phyloP scores from a whole-genome alignment of 441 rosid species.

The Pelargonium cotyledonis region DNA sequence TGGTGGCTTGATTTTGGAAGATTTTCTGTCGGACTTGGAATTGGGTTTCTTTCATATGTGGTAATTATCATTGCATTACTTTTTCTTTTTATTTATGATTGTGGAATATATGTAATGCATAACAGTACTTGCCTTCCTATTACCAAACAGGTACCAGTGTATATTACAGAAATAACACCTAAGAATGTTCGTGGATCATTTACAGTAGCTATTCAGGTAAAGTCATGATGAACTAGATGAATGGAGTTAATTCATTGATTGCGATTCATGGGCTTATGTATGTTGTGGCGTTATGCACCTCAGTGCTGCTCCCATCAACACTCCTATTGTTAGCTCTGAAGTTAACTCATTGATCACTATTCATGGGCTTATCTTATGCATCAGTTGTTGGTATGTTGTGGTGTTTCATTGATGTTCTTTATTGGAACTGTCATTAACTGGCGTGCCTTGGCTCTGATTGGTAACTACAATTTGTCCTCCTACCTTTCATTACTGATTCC shows the following conservation, averaged over 20 bases:
- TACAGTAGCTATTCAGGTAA: slow-evolving; percentile 37
- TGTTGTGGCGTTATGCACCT: too few relatives aligned
- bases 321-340: too few relatives aligned
- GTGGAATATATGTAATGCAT: neutral
- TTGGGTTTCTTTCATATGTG: slow-evolving; percentile 22
- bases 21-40: slow-evolving; percentile 25
- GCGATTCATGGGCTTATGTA: neutral
- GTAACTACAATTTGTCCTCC: slow-evolving; percentile 20
- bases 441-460: slow-evolving; percentile 51
- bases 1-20: slow-evolving; percentile 33
- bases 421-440: slow-evolving; percentile 43
- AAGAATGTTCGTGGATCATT: slow-evolving; percentile 39
- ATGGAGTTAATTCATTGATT: neutral
- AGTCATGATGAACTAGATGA: neutral
- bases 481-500: neutral
- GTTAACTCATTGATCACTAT: too few relatives aligned
- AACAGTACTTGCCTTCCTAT: neutral
- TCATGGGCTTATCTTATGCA: too few relatives aligned
- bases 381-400: slow-evolving; percentile 45
- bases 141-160: slow-evolving; percentile 23
- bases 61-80: slow-evolving; percentile 19
- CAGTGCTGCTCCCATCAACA: too few relatives aligned
- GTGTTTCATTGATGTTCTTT: slow-evolving; percentile 38
- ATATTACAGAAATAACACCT: slow-evolving; percentile 40
- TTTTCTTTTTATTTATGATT: neutral